Base-by-base conservation (phyloP, 768 basidiomycete genomes). In the Pisolithus sp. region DNA sequence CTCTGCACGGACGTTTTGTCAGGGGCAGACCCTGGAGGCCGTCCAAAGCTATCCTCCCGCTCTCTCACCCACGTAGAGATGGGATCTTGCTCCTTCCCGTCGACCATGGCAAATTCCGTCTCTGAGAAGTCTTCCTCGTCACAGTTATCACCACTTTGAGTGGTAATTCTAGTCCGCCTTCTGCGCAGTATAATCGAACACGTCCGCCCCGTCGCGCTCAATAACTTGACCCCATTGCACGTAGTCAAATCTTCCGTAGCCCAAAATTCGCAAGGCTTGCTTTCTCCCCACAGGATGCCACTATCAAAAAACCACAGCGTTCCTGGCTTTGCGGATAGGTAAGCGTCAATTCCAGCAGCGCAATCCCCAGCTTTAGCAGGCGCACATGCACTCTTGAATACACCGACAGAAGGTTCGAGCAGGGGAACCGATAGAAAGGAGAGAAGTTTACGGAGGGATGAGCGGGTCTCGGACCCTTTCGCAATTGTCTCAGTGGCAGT, bases 241-340 rank as follows among this genome's bases (percentile, higher is more conserved):
- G 71, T 67, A 17, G 77, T 62, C n/a, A 90, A 65, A 56, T 83
- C 79, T 42, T 74, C 71, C 21, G 85, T 66, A 3, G 81, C 68
- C 82, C 87, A 89, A 59, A 86, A 89, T 57, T 87, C 84, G 60
- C 84, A 87, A 2, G 86, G 86, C 56, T 85, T 85, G 60, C 77
- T 79, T 62, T 88, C 83, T 21, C 83, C 86, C 79, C 84, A 85
- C 7, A 90, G 73, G 15, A 90, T 74, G 6, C 86, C 88, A 21
- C 72, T 70, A 38, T 74, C 68, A 43, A 84, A 71, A 72, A 89
- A 90, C 83, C 86, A 86, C 38, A 90, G 68, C 43, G 75, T 83
- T 1, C 86, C 86, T 2, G 74, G 64, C 62, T 87, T 89, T 1
- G 86, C 86, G n/a, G 77, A 77, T 28, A 82, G 77, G 64, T 85